These are phyloP conservation scores for Nicotiana paniculata DNA, from an alignment of 257 asterid species.

Conservation along the genomic window DNA sequence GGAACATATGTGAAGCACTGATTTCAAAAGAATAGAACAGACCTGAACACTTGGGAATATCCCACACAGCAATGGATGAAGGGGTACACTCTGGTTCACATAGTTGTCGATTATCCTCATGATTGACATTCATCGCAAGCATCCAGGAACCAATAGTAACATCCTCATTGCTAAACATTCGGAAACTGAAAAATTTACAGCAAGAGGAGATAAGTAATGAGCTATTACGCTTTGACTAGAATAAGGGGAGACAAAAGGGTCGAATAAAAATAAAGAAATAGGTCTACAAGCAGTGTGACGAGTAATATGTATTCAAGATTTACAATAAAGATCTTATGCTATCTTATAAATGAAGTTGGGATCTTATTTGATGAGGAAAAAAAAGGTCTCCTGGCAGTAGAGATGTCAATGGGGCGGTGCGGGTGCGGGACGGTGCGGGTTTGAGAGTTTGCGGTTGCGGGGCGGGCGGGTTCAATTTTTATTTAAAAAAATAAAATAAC, in stretches of 20 bases:
- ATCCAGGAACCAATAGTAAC: slow-evolving; percentile 99
- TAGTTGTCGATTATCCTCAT: slow-evolving; percentile 61
- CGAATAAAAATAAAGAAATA: not conserved
- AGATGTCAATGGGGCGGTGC: too few relatives aligned
- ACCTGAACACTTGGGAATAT: slow-evolving; percentile 99
- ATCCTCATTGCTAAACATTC: slow-evolving; percentile 98
- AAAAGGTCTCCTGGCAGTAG: not conserved
- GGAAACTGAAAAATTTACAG: slow-evolving; percentile 51
- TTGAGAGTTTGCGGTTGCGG: too few relatives aligned
- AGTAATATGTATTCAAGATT: not conserved
- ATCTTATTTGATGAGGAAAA: not conserved
- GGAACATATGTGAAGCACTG: not conserved
- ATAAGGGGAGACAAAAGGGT: not conserved
- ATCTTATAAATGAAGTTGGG: not conserved
- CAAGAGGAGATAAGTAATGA: not conserved
- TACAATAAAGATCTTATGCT: not conserved
- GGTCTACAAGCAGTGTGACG: not conserved
- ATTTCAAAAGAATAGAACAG: not conserved
- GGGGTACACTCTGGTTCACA: slow-evolving; percentile 67
- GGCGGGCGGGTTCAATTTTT: too few relatives aligned
- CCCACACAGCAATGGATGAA: slow-evolving; percentile 93
- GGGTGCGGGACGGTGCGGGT: too few relatives aligned
- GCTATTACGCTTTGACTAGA: not conserved
- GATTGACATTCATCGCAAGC: slow-evolving; percentile 97
- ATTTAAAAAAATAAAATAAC: too few relatives aligned